These are phyloP conservation scores for Tothia fuscella DNA, from an alignment of 2,329 filamentous ascomycete species.

Conservation along the genomic window DNA sequence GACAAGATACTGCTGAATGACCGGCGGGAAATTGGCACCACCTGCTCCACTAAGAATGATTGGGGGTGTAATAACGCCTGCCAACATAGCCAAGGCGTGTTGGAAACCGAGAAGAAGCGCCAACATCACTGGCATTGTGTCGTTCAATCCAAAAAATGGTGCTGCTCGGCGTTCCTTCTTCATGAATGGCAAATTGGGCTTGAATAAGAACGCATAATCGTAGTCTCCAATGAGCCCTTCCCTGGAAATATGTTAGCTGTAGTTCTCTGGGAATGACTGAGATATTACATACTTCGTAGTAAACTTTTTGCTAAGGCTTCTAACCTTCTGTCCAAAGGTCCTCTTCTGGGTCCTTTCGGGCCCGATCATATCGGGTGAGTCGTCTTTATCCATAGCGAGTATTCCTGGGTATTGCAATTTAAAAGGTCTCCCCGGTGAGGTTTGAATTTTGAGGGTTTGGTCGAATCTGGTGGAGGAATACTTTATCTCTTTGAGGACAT, in stretches of 20 bases:
- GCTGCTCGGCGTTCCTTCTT: conserved; percentile 46
- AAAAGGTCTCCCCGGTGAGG: too few species aligned
- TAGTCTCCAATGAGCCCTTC: conserved; percentile 60
- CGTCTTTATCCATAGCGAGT: conserved; percentile 23
- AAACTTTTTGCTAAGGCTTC: conserved; percentile 32
- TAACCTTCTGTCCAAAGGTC: conserved; percentile 28
- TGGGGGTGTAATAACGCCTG: conserved; percentile 61
- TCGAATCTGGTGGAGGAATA: not conserved
- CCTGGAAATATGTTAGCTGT: not conserved
- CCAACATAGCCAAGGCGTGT: conserved; percentile 62
- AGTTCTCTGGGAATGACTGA: not conserved
- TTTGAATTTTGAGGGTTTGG: not conserved
- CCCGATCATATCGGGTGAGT: conserved; percentile 33
- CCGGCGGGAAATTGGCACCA: conserved; percentile 50
- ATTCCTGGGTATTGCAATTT: not conserved
- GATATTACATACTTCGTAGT: conserved; percentile 33
- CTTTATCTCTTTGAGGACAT: not conserved
- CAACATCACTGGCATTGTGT: conserved; percentile 63
- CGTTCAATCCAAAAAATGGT: conserved; percentile 76
- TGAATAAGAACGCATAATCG: conserved; percentile 83
- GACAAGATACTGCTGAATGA: conserved; percentile 62
- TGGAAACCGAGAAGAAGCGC: conserved; percentile 67
- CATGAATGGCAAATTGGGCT: conserved; percentile 71
- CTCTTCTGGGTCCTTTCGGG: conserved; percentile 27
- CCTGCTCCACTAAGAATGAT: conserved; percentile 52